Base-by-base conservation (phyloP, 1,139 yeast species). In the Suhomyces bokatorum region DNA sequence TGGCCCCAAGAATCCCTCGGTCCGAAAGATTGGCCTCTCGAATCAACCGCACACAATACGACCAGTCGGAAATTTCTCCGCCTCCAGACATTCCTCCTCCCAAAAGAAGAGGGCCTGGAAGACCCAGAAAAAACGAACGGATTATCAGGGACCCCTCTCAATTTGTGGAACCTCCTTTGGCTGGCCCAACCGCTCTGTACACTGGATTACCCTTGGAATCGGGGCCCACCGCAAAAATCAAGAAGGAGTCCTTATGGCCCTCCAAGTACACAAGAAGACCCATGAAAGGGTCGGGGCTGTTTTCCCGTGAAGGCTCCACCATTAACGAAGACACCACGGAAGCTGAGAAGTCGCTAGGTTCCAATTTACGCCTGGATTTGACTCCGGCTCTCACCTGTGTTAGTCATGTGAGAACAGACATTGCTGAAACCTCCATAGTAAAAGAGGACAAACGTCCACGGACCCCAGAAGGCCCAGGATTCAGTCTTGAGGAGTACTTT, bases 201-300 rank as follows among this genome's bases (percentile, higher is more conserved):
- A 83, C 90, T 0, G 95, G 95, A 1, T 70, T 78, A 33, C 85
- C 91, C 3, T 62, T 87, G 41, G 89, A 81, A 49, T 71, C 78
- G 4, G 69, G 71, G 4, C 95, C 95, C 6, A 77, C 78, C 8
- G 59, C 70, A 0, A 81, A 77, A 52, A 66, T 77, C 36, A 78
- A 73, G 50, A 77, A 75, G 51, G 85, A 80, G 43, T 70, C 78
- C 26, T 51, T 74, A 31, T 74, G 79, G 81, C 75, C 76, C 17
- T 53, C 52, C 12, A 63, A 55, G 47, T 42, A 42, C 26, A 32
- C 49, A 17, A 46, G 48, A 53, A 39, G 48, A 54, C 52, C 49
- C 35, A 47, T 49, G 45, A 44, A 39, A 37, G 32, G 44, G 34
- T 41, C 16, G 14, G 37, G 22, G 42, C 43, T 20, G 35, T 39